phyloP scores from a whole-genome alignment of 2,329 filamentous ascomycete genomes.

The Penicillium concentricum region DNA sequence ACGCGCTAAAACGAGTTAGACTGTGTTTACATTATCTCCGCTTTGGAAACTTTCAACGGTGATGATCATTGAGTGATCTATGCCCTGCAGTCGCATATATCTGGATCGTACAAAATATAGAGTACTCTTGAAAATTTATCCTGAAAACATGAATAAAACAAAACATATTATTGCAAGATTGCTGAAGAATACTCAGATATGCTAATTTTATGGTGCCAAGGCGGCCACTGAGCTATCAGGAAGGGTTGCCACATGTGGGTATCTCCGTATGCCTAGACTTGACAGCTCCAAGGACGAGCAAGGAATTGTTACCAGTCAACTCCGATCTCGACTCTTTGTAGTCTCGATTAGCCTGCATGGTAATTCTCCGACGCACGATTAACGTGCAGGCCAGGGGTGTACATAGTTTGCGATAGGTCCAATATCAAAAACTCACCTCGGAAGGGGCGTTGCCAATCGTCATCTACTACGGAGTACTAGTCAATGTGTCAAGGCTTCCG shows the following conservation, averaged over 20 bases:
- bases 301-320: neutral
- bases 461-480: too few relatives aligned
- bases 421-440: slow-evolving; percentile 1
- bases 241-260: neutral
- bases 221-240: neutral
- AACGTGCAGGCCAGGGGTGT: neutral
- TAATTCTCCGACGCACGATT: neutral
- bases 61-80: slow-evolving; percentile 9
- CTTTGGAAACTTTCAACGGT: slow-evolving; percentile 14
- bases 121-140: too few relatives aligned
- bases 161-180: neutral
- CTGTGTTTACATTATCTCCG: neutral
- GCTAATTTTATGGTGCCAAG: neutral
- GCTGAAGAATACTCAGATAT: neutral
- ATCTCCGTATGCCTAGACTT: neutral
- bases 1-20: neutral
- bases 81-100: neutral
- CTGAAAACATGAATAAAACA: too few relatives aligned
- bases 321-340: neutral
- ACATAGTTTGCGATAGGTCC: slow-evolving; percentile 1
- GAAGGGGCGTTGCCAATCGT: neutral
- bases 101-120: neutral
- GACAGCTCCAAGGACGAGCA: neutral
- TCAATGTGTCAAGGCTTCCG: too few relatives aligned
- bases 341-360: neutral